Evolutionary conservation across 768 basidiomycete genomes (phyloP), one percentile per base, ranked within the genome.

Genomic region (Filobasidium floriforme): DNA sequence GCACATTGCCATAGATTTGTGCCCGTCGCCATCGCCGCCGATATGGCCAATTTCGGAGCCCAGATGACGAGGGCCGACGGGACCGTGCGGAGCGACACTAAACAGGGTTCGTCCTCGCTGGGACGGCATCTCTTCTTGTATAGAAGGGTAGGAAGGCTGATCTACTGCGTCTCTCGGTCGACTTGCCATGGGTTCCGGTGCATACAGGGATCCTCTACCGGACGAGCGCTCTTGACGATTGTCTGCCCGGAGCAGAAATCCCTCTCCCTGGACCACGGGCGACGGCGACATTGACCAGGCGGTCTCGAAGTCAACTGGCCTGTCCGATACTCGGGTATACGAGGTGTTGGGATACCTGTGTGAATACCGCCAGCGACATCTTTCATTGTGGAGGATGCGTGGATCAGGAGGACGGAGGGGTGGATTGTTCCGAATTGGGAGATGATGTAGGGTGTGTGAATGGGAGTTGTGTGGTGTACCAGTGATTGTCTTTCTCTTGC

Each of bases 151-250:
- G 10, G 43, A 10, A 10, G 19, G 43, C 43, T 44, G 43, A 44
- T n/a, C n/a, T n/a, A n/a, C n/a, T 10, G 19, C 43, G 43, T 19
- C 43, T 10, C 10, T 10, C 43, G 43, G 10, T 19, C 43, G 10
- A 10, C 43, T 44, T 44, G 43, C n/a, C 43, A 19, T 44, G 19
- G 10, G 10, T 44, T 10, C 24, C 29, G 14, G 19, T 11, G 19
- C 51, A 28, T 14, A 7, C 59, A 66, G 65, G 65, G 3, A 24
- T 66, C 29, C 41, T 11, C 10, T 66, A 54, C 49, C 24, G 51
- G 19, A 32, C 60, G n/a, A 37, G 19, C 1, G 24, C 24, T 6
- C 28, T 66, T 6, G 28, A 49, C 37, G 44, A 22, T 10, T 60
- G 59, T 51, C 15, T 54, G 24, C 43, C 65, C 24, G 65, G 60